phyloP scores from a whole-genome alignment of 768 basidiomycete species.

The Lentinula boryana region DNA sequence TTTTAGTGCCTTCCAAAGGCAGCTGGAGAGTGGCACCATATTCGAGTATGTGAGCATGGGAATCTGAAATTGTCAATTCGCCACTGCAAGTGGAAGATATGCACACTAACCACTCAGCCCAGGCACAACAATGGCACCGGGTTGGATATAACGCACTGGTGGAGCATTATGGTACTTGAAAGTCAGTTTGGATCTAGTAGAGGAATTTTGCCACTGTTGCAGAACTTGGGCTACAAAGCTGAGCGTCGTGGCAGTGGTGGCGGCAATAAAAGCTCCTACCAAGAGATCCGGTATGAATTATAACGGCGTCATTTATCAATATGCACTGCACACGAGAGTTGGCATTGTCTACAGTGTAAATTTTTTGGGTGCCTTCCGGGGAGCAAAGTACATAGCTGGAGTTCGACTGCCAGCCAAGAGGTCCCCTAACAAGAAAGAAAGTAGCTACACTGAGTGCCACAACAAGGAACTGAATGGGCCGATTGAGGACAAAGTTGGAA shows the following conservation, averaged over 20 bases:
- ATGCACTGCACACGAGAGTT: constrained; percentile 57
- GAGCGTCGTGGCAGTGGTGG: background rate
- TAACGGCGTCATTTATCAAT: constrained; percentile 43
- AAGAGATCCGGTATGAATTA: constrained; percentile 50
- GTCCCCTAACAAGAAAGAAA: background rate
- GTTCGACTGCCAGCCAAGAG: background rate
- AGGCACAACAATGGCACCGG: constrained; percentile 61
- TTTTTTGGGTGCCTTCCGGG: constrained; percentile 29
- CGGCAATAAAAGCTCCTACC: constrained; percentile 30
- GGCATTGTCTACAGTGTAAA: constrained; percentile 64
- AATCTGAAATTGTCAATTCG: constrained; percentile 40
- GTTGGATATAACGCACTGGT: constrained; percentile 41
- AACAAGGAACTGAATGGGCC: background rate
- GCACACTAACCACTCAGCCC: constrained; percentile 58
- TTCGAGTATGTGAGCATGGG: constrained; percentile 74
- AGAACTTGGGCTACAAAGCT: constrained; percentile 32
- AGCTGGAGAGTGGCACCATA: constrained; percentile 66
- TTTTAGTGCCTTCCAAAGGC: constrained; percentile 56
- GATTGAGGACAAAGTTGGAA: constrained; percentile 7
- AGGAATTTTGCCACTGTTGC: constrained; percentile 28
- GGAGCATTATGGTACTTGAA: constrained; percentile 12
- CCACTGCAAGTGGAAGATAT: no score
- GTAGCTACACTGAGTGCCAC: background rate
- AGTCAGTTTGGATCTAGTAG: background rate
- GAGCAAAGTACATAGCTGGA: constrained; percentile 59